Base-by-base conservation (phyloP, 1,284 basidiomycete genomes). In the Vanrija pseudolonga region DNA sequence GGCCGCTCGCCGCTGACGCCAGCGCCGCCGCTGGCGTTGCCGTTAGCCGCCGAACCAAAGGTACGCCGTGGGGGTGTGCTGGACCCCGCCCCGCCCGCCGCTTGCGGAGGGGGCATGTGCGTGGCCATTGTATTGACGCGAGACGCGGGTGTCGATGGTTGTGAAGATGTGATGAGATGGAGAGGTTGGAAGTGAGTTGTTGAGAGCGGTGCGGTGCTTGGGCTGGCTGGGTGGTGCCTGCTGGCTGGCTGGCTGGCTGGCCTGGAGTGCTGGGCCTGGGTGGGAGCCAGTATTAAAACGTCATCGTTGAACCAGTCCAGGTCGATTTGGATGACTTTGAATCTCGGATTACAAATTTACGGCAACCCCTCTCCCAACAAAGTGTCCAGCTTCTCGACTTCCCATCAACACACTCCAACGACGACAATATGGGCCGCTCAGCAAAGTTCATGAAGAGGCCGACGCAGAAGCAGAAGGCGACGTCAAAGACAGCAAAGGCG, bases 391-490 rank as follows among this genome's bases (percentile, higher is more conserved):
- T 26, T 20, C 40, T 6, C 41, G 41, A 19, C 32, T 40, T 41
- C 32, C 15, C 18, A 45, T 14, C 19, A 41, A 22, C 23, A 47
- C 51, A 59, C 17, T 19, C 9, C 19, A 11, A 23, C 22, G 11
- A 18, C 18, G 28, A 54, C 26, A n/a, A n/a, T 4, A 72, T 72
- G 70, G 70, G 70, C 24, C 56, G 70, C 55, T 68, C 66, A 23
- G 68, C 70, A 18, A 70, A 70, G 54, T 56, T 70, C 51, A 62
- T 61, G 44, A 72, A 70, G 55, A 55, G 68, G 41, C 70, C 68
- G 22, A 63, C 67, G 41, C 64, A 67, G 50, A 65, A 70, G 45
- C 62, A 68, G 26, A 68, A 66, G 57, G 61, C 60, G 19, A 56
- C 62, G 8, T 61, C 60, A 12, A 69, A 70, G 49, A 62, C 64